Conservation (phyloP, 2,329 filamentous ascomycete genomes). For the Aureobasidium sp. region DNA sequence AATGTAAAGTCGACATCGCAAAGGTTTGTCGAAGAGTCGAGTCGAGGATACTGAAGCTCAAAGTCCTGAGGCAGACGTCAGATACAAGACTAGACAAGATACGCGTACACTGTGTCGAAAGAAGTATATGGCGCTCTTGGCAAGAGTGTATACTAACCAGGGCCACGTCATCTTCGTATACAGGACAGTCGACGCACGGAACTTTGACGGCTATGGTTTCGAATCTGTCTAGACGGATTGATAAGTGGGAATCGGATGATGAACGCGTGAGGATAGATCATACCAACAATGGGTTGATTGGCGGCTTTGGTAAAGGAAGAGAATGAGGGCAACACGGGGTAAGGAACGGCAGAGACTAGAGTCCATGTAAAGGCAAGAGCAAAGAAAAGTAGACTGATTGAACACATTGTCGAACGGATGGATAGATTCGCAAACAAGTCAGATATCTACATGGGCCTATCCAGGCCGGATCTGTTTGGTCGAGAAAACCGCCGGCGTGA, state of each 20-base stretch:
- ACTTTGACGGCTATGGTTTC: constrained; percentile 15
- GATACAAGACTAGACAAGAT: background rate
- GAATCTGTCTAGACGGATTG: background rate
- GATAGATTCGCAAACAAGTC: constrained; percentile 2
- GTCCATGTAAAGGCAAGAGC: constrained; percentile 7
- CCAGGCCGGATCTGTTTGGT: constrained; percentile 1
- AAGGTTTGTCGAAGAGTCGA: constrained; percentile 8
- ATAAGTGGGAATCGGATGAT: background rate
- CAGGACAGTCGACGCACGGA: constrained; percentile 16
- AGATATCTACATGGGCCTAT: constrained; percentile 14
- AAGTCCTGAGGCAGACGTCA: constrained; percentile 14
- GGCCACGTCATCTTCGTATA: constrained; percentile 18
- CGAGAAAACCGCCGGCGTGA: constrained; percentile 3
- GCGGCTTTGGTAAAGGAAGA: background rate
- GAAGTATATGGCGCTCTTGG: constrained; percentile 9
- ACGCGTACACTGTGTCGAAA: background rate
- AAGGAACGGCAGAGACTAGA: constrained; percentile 15
- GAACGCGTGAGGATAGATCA: background rate
- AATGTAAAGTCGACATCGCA: constrained; percentile 11
- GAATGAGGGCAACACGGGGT: constrained; percentile 10
- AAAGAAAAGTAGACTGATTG: constrained; percentile 8
- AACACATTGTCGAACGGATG: constrained; percentile 1
- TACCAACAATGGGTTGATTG: background rate
- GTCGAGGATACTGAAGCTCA: constrained; percentile 6
- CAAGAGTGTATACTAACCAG: constrained; percentile 16